phyloP scores from a whole-genome alignment of 2,329 filamentous ascomycete genomes.

The Colletotrichum aenigma region DNA sequence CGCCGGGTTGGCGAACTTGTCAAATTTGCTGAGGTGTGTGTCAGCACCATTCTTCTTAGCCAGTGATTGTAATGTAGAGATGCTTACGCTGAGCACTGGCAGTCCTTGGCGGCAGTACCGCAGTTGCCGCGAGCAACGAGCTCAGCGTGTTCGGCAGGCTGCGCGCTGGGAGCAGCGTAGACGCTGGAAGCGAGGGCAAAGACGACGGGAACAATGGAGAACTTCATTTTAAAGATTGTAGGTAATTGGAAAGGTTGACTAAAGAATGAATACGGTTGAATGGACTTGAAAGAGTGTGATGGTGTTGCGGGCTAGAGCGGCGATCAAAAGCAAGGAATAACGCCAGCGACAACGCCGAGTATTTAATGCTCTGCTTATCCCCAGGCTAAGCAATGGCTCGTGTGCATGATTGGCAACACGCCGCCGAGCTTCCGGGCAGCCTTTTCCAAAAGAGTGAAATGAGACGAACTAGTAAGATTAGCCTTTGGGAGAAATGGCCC shows the following conservation, averaged over 20 bases:
- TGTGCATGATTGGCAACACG: neutral
- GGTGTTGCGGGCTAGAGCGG: neutral
- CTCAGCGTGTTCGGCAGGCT: neutral
- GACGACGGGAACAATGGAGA: neutral
- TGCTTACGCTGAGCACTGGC: neutral
- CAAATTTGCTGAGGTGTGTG: neutral
- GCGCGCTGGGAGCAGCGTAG: neutral
- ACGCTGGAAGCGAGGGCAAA: neutral
- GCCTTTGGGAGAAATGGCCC: neutral
- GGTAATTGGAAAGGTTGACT: neutral
- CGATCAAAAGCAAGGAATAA: neutral
- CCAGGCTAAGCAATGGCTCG: neutral
- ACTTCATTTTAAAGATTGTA: neutral
- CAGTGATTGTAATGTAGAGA: neutral
- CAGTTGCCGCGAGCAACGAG: slow-evolving; percentile 1
- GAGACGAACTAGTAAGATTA: neutral
- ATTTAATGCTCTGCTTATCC: neutral
- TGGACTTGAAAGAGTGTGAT: neutral
- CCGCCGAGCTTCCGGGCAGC: neutral
- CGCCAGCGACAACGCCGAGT: neutral
- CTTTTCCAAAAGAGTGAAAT: neutral
- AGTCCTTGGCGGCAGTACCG: neutral
- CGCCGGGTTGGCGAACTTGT: neutral
- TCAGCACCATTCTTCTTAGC: neutral
- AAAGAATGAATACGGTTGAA: neutral